Percentiles rank a stretch among this genome's conserved stretches.
These are phyloP conservation scores for Calamus simplicifolius DNA, from an alignment of 176 grass and related monocot species.

Conservation along the genomic window DNA sequence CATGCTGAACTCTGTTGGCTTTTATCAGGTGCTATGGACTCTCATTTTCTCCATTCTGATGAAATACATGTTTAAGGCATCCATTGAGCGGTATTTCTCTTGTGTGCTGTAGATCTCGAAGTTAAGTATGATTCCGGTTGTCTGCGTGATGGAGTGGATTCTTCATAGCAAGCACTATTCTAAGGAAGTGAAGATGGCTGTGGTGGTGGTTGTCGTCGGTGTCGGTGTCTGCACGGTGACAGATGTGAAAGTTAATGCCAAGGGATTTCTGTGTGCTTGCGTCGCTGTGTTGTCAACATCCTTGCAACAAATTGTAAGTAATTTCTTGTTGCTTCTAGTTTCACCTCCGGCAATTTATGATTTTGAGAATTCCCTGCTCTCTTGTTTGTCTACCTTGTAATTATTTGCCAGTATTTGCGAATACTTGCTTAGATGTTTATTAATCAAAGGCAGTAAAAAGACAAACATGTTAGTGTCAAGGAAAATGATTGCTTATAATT, in stretches of 20 bases:
- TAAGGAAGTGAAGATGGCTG: slow-evolving; percentile 33
- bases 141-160: slow-evolving; percentile 47
- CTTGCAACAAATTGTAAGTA: slow-evolving; percentile 45
- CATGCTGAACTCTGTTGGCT: slow-evolving; percentile 19
- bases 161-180: slow-evolving; percentile 41
- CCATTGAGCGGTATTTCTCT: neutral
- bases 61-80: no score
- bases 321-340: neutral
- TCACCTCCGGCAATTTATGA: no score
- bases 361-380: no score
- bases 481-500: no score
- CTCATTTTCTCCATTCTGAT: no score
- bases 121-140: slow-evolving; percentile 52
- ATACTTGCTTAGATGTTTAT: no score
- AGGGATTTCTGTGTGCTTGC: slow-evolving; percentile 47
- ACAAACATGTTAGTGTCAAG: no score
- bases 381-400: no score
- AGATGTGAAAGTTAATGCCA: slow-evolving; percentile 37
- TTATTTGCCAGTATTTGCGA: no score
- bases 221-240: slow-evolving; percentile 43
- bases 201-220: slow-evolving; percentile 34
- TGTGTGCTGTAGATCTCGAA: slow-evolving; percentile 29
- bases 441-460: no score
- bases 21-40: slow-evolving; percentile 6
- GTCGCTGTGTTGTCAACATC: slow-evolving; percentile 39